Evolutionary conservation across 371 early-diverging fungal species (phyloP), one percentile per base, ranked within the genome.

Genomic region (Mucor irregularis): DNA sequence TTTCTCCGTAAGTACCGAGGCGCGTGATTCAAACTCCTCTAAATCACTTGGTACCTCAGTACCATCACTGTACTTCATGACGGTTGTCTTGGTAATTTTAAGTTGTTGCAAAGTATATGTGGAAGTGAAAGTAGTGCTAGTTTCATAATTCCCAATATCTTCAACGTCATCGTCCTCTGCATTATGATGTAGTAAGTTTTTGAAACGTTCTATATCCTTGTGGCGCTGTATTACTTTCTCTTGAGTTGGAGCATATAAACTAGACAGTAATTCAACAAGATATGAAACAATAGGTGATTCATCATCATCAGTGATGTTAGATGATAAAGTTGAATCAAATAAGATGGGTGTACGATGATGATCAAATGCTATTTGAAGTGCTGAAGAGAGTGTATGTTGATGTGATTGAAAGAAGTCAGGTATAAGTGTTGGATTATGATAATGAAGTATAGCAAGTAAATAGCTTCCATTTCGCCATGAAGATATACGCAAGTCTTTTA

Each of bases 391-490:
- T n/a, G 34, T 7, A n/a, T 61, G 38, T 13, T 44, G 60, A 14
- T 38, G 42, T n/a, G n/a, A n/a, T 11, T 43, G 49, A 44, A 38
- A 61, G 11, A 85, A 67, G 44, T 89, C 81, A 5, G 82, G 77
- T 11, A 89, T 53, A 31, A 83, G 64, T 0, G 68, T 73, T 1
- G 87, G 86, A 39, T 82, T 72, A 51, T 85, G 84, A 19, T 81
- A 75, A 61, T 90, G 87, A 37, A 89, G 68, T 14, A 90, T 73
- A 13, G 82, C 80, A 40, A 83, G 68, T 62, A 90, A 85, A 31
- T 76, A 78, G 4, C 80, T 56, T 2, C 91, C 91, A 45, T 80
- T 82, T 51, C 80, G 71, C 90, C 89, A 90, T 29, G 49, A 24
- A 10, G 69, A 53, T 21, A 66, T 68, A 51, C 73, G 61, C 53